phyloP scores from a whole-genome alignment of 768 basidiomycete species.

The Russula dissimulans region DNA sequence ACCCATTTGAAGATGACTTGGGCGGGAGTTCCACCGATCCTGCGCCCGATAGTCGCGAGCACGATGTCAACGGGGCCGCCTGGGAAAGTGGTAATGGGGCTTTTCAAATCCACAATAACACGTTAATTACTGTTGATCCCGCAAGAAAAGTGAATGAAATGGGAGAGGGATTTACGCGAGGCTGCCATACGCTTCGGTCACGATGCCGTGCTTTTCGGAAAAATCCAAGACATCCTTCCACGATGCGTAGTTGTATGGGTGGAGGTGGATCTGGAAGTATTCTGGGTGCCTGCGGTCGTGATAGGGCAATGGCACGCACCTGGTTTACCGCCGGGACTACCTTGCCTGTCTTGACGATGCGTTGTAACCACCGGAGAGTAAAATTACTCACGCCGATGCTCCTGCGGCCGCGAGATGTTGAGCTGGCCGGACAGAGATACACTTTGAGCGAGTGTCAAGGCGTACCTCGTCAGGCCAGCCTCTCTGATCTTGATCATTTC shows the following conservation, averaged over 20 bases:
- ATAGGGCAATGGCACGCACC: conserved; percentile 26
- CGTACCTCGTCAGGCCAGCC: conserved; percentile 31
- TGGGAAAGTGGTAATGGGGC: conserved; percentile 49
- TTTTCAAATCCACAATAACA: conserved; percentile 17
- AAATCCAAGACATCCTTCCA: conserved; percentile 48
- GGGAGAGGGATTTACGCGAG: conserved; percentile 34
- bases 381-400: conserved; percentile 74
- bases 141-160: background rate
- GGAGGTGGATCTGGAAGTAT: conserved; percentile 45
- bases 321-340: conserved; percentile 66
- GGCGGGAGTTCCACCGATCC: conserved; percentile 45
- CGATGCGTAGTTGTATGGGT: conserved; percentile 62
- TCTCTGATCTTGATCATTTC: conserved; percentile 47
- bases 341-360: conserved; percentile 39
- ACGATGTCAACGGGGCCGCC: conserved; percentile 58
- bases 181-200: conserved; percentile 57
- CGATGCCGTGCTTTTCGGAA: conserved; percentile 47
- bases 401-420: conserved; percentile 28
- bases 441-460: background rate
- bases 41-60: conserved; percentile 41
- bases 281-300: too few species aligned
- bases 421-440: too few species aligned
- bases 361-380: conserved; percentile 40
- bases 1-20: conserved; percentile 69
- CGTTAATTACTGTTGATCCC: background rate